These are phyloP conservation scores for Cercophora sp. DNA, from an alignment of 495 filamentous ascomycete species.

Conservation along the genomic window DNA sequence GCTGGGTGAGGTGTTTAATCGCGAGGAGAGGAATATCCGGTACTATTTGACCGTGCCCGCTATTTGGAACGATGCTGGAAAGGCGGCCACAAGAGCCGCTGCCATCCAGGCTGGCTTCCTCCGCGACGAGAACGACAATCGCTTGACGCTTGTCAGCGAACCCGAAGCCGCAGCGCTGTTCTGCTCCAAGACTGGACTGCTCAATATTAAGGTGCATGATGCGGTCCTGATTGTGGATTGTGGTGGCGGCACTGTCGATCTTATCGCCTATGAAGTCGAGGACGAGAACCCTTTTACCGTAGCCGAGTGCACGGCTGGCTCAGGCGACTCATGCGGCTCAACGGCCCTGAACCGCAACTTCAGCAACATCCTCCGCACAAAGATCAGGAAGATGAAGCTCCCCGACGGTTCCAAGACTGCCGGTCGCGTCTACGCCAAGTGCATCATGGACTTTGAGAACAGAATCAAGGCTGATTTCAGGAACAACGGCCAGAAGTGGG, in stretches of 20 bases:
- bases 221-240: constrained; percentile 73
- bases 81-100: constrained; percentile 66
- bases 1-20: constrained; percentile 71
- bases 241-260: constrained; percentile 70
- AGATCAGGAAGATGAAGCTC: constrained; percentile 76
- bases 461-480: constrained; percentile 75
- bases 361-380: constrained; percentile 68
- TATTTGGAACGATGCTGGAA: constrained; percentile 75
- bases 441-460: constrained; percentile 80
- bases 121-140: constrained; percentile 70
- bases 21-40: constrained; percentile 69
- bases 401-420: constrained; percentile 71
- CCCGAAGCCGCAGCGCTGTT: constrained; percentile 70
- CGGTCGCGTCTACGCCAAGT: constrained; percentile 71
- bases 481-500: constrained; percentile 78
- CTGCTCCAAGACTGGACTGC: constrained; percentile 68
- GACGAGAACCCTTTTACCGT: constrained; percentile 73
- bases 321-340: constrained; percentile 70
- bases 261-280: constrained; percentile 74
- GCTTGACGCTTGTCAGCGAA: constrained; percentile 67
- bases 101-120: constrained; percentile 73
- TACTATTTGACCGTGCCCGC: constrained; percentile 72
- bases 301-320: constrained; percentile 70
- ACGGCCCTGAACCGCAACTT: constrained; percentile 73
- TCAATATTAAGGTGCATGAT: constrained; percentile 71